A percentile compares a stretch with the other conserved stretches of the same genome.
Conservation (phyloP, 108 stramenopile species). For the Fragilariopsis cylindrus region DNA sequence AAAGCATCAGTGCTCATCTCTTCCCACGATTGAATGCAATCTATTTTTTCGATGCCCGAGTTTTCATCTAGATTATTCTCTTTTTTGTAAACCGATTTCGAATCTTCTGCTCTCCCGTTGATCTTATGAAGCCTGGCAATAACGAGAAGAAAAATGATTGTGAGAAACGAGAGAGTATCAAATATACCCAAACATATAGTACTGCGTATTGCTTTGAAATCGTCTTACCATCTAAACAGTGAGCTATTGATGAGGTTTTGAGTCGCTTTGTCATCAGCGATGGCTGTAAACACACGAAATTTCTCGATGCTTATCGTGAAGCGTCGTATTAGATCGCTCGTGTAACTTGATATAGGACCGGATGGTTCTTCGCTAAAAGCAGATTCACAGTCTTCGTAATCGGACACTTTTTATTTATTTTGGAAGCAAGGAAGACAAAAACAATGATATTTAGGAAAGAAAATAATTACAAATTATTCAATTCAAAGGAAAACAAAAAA, state of each 20-base stretch:
- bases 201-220: no score
- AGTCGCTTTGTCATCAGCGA: slow-evolving; percentile 16
- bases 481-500: no score
- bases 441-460: no score
- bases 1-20: slow-evolving; percentile 56
- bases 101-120: slow-evolving; percentile 41
- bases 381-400: slow-evolving; percentile 8
- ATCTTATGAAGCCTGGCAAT: slow-evolving; percentile 16
- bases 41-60: slow-evolving; percentile 21
- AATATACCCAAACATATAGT: no score
- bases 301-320: slow-evolving; percentile 32
- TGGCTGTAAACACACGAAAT: slow-evolving; percentile 36
- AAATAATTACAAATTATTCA: no score
- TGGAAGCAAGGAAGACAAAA: no score
- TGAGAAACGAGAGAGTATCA: no score
- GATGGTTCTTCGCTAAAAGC: background rate
- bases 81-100: slow-evolving; percentile 44
- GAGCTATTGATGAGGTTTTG: slow-evolving; percentile 26
- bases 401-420: background rate
- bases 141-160: no score
- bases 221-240: slow-evolving; percentile 24
- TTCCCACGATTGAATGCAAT: slow-evolving; percentile 53
- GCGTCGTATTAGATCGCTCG: slow-evolving; percentile 34
- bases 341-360: slow-evolving; percentile 21
- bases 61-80: background rate